phyloP scores from a whole-genome alignment of 1,284 basidiomycete species.

The Mycena citricolor region DNA sequence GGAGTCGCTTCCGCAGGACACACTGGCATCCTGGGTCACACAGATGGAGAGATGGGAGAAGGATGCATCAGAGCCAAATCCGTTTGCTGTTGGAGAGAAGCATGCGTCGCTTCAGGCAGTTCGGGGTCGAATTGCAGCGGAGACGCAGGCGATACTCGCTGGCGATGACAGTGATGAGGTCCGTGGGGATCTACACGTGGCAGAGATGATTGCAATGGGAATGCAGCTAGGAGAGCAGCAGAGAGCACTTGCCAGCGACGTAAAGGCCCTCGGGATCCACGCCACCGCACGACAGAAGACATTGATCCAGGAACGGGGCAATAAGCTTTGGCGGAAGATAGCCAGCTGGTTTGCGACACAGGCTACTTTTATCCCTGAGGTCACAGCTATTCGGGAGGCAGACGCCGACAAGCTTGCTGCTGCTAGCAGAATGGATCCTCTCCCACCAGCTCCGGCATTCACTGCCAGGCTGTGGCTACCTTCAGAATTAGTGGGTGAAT shows the following conservation, averaged over 20 bases:
- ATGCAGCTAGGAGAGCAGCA: slow-evolving; percentile 9
- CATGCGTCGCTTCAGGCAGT: not conserved
- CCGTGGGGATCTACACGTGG: slow-evolving; percentile 1
- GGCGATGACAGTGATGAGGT: slow-evolving; percentile 4
- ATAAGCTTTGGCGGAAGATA: slow-evolving; percentile 8
- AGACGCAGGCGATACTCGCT: not conserved
- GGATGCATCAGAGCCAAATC: too few relatives aligned
- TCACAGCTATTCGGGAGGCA: too few relatives aligned
- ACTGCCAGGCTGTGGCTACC: too few relatives aligned
- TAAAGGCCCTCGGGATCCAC: not conserved
- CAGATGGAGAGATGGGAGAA: too few relatives aligned
- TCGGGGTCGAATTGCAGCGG: not conserved
- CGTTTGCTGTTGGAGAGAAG: slow-evolving; percentile 2
- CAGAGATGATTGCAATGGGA: slow-evolving; percentile 9
- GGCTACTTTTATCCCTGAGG: too few relatives aligned
- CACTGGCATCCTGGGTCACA: too few relatives aligned
- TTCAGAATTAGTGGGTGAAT: too few relatives aligned
- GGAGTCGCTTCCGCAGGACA: slow-evolving; percentile 3
- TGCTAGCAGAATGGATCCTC: not conserved
- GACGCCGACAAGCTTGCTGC: not conserved
- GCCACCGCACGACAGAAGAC: slow-evolving; percentile 7
- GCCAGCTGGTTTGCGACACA: not conserved
- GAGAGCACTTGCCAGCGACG: not conserved
- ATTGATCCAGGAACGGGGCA: slow-evolving; percentile 1
- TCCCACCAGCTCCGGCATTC: too few relatives aligned